Conservation (phyloP, 2,329 filamentous ascomycete genomes). For the Pseudocercospora eumusae region DNA sequence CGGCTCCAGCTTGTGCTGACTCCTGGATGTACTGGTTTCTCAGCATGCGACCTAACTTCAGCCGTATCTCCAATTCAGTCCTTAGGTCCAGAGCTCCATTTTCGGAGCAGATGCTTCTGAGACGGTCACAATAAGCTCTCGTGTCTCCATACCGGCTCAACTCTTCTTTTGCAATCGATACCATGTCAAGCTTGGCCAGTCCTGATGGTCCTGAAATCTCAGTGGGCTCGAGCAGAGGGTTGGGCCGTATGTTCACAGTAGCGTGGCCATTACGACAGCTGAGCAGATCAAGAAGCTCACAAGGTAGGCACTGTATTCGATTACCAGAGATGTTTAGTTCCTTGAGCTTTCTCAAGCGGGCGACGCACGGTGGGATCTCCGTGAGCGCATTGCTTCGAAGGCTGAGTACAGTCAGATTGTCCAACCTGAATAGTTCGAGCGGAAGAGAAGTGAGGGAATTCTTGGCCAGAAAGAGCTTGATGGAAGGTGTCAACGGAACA, state of each 20-base stretch:
- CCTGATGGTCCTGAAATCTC: conserved; percentile 23
- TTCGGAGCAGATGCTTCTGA: conserved; percentile 17
- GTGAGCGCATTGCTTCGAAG: conserved; percentile 64
- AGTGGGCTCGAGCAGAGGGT: conserved; percentile 53
- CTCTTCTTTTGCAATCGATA: conserved; percentile 6
- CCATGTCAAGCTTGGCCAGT: conserved; percentile 1
- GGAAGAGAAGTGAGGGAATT: conserved; percentile 63
- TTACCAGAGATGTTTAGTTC: conserved; percentile 69
- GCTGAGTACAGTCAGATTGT: conserved; percentile 64
- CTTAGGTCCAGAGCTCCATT: conserved; percentile 21
- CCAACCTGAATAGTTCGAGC: conserved; percentile 61
- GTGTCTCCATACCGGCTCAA: conserved; percentile 25
- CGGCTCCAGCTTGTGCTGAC: conserved; percentile 17
- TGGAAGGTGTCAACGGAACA: conserved; percentile 57
- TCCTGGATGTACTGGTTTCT: conserved; percentile 25
- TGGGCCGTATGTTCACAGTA: conserved; percentile 61
- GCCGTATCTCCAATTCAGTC: conserved; percentile 26
- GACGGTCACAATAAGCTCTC: conserved; percentile 17
- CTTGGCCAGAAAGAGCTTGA: conserved; percentile 63
- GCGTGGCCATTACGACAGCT: conserved; percentile 47
- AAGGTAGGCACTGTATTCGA: conserved; percentile 60
- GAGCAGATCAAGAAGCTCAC: conserved; percentile 62
- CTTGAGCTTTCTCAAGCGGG: conserved; percentile 58
- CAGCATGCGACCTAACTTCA: conserved; percentile 30
- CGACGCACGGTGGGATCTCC: conserved; percentile 63